phyloP scores from a whole-genome alignment of 2,329 filamentous ascomycete genomes.

The Diaporthe citrichinensis region DNA sequence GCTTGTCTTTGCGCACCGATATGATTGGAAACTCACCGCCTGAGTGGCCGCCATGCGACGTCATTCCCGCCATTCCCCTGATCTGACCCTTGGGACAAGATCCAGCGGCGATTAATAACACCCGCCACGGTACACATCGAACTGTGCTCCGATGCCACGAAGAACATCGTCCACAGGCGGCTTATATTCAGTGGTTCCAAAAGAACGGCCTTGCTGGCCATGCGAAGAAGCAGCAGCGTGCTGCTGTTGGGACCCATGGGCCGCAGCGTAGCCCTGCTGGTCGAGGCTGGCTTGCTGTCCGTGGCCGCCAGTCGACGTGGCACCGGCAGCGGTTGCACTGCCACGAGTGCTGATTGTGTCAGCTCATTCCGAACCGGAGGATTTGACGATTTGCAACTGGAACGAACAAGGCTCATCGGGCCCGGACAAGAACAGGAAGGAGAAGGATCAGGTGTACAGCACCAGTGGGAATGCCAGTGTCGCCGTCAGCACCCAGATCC shows the following conservation, averaged over 20 bases:
- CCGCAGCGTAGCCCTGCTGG: not conserved
- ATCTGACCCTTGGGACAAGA: no score
- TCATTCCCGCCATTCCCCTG: not conserved
- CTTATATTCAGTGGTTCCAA: not conserved
- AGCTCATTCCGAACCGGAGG: not conserved
- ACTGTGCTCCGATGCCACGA: conserved; percentile 20
- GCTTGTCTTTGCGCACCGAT: not conserved
- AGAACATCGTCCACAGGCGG: not conserved
- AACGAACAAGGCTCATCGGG: not conserved
- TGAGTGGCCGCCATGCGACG: not conserved
- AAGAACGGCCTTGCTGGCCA: not conserved
- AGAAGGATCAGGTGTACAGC: not conserved
- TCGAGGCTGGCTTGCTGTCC: not conserved
- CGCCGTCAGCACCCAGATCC: not conserved
- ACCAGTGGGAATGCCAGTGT: not conserved
- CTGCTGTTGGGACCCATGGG: not conserved
- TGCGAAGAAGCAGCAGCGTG: no score
- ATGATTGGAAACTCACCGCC: not conserved
- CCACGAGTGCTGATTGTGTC: not conserved
- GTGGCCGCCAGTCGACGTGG: not conserved
- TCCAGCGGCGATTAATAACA: not conserved
- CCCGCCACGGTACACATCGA: not conserved
- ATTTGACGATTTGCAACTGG: fast-evolving
- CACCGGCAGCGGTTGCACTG: not conserved
- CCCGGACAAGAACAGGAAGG: not conserved